Evolutionary conservation across 805 yeast species (phyloP).

Genomic region (Ogataea siamensis): DNA sequence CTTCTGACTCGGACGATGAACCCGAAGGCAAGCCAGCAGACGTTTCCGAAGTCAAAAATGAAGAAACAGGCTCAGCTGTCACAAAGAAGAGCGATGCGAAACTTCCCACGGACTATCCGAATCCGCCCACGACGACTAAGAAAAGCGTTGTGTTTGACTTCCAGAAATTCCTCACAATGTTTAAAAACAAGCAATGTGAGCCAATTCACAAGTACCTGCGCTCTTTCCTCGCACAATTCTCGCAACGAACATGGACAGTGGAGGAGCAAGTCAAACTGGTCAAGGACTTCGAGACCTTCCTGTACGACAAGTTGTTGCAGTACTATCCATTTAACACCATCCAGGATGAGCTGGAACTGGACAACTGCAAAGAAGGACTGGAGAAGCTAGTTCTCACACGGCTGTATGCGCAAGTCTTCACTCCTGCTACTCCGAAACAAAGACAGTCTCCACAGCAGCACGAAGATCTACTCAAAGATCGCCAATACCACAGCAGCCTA

Average conservation of each 20-base stretch:
- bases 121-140: conserved; percentile 30
- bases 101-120: conserved; percentile 24
- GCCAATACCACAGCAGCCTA: conserved; percentile 46
- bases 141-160: conserved; percentile 64
- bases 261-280: conserved; percentile 78
- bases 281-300: conserved; percentile 71
- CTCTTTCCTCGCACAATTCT: conserved; percentile 78
- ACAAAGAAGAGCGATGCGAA: conserved; percentile 1
- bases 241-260: conserved; percentile 64
- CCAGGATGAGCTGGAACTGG: conserved; percentile 53
- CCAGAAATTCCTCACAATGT: conserved; percentile 69
- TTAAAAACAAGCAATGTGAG: conserved; percentile 75
- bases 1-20: conserved; percentile 13
- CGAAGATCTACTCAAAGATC: conserved; percentile 65
- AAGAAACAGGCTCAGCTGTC: too few species aligned
- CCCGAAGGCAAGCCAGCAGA: conserved; percentile 4
- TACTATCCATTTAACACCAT: conserved; percentile 75
- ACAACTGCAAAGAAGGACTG: conserved; percentile 82
- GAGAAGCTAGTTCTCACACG: conserved; percentile 92
- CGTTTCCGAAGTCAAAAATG: neutral
- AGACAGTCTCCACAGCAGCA: conserved; percentile 53
- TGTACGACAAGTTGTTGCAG: conserved; percentile 56
- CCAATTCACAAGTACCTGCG: conserved; percentile 84
- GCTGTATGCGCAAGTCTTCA: conserved; percentile 70
- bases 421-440: conserved; percentile 54